Evolutionary conservation across 73 alveolate species (phyloP).

Genomic region (Blepharisma japonicum): DNA sequence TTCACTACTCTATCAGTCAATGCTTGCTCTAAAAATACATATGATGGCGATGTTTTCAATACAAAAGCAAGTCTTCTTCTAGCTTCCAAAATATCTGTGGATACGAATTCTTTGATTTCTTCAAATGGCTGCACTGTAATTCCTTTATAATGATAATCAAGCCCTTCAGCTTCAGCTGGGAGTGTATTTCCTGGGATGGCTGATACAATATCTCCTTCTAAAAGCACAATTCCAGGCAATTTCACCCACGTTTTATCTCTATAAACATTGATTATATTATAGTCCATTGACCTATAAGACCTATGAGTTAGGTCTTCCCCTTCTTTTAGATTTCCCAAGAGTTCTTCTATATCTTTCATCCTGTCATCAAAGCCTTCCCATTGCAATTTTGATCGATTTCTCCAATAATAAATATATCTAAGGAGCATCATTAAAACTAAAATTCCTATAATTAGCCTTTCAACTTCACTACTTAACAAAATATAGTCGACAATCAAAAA

Average conservation of each 20-base stretch:
- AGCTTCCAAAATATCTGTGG: background rate
- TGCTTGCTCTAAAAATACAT: background rate
- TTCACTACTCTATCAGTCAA: slow-evolving; percentile 8
- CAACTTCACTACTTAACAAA: background rate
- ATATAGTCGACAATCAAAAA: background rate
- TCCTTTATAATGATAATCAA: slow-evolving; percentile 3
- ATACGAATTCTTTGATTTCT: background rate
- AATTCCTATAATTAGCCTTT: background rate
- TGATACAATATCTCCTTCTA: slow-evolving; percentile 17
- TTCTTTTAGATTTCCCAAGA: background rate
- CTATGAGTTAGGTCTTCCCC: background rate
- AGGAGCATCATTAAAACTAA: background rate
- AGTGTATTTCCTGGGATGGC: background rate
- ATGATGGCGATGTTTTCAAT: background rate
- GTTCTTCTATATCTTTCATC: background rate
- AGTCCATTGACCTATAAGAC: background rate
- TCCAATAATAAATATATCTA: background rate
- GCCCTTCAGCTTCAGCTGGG: slow-evolving; percentile 5
- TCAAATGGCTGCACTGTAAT: background rate
- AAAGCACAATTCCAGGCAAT: slow-evolving; percentile 1
- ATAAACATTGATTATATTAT: background rate
- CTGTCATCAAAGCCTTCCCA: slow-evolving; percentile 28
- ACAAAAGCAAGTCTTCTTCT: background rate
- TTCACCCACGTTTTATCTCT: slow-evolving; percentile 17
- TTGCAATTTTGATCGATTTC: slow-evolving; percentile 18